Base-by-base conservation (phyloP, 2,329 filamentous ascomycete species). In the Aspergillus luchuensis region DNA sequence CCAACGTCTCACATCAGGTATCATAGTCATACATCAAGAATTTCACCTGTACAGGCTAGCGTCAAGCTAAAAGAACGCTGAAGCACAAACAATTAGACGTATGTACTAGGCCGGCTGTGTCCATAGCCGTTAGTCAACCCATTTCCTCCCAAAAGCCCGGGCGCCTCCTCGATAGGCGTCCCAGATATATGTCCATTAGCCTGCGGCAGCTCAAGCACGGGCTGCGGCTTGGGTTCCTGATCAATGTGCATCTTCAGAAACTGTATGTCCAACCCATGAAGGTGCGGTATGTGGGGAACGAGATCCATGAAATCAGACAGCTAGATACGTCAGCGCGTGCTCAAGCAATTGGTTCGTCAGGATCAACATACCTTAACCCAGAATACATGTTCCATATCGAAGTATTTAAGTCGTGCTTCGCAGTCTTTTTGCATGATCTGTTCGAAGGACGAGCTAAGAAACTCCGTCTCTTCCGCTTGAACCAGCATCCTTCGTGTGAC, bases 251-350 rank as follows among this genome's bases (percentile, higher is more conserved):
- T 79, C 62, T 69, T 71, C 41, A 75, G 59, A 30, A 77, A 71
- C 38, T 76, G 71, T 36, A 79, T 70, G 41, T 76, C 68, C 36
- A 81, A 66, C 4, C 74, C 78, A 36, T 79, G 71, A 17, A 83
- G 76, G 67, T 83, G 80, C 33, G 78, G 77, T 63, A 81, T 75
- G 62, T 80, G 78, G 25, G 79, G 79, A 50, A 81, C 75, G 39
- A 82, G 76, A 60, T 82, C 79, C 72, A 79, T 77, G 66, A 83
- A 82, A 68, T 81, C 80, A 47, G 80, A 80, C 54, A 81, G 75
- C 79, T 81, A 61, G 5, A 6, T 19, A 30, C 10, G 43, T 28
- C 17, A 62, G 59, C 43, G 30, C 15, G 39, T 25, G 38, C 21
- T 38, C 11, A n/a, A 17, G 36, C 8, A 43, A 30, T 4, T 50